Percentiles rank a stretch among this genome's conserved stretches.
Evolutionary conservation across 1,284 basidiomycete species (phyloP).

Genomic region (Leccinum griseonigrum): DNA sequence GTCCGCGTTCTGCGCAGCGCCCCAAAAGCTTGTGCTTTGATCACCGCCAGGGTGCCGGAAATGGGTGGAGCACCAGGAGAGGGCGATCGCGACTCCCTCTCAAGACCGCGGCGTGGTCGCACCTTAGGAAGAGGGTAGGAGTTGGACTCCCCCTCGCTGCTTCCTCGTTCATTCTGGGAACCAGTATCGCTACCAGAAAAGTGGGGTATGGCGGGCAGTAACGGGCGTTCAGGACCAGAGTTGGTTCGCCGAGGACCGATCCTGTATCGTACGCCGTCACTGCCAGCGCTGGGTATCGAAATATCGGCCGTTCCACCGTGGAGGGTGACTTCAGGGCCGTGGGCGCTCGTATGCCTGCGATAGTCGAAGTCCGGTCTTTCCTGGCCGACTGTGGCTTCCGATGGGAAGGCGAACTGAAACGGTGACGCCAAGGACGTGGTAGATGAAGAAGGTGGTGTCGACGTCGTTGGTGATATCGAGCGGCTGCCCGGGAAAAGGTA

Average conservation of each 20-base stretch:
- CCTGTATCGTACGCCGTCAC: conserved; percentile 61
- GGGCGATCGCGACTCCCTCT: conserved; percentile 63
- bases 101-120: conserved; percentile 44
- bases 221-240: conserved; percentile 47
- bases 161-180: conserved; percentile 52
- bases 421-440: conserved; percentile 61
- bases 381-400: conserved; percentile 48
- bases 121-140: conserved; percentile 41
- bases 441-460: conserved; percentile 65
- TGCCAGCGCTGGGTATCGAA: conserved; percentile 47
- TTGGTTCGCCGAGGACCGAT: conserved; percentile 48
- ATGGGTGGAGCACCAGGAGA: conserved; percentile 63
- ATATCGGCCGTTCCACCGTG: conserved; percentile 72
- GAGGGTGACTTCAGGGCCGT: conserved; percentile 58
- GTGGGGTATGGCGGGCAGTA: conserved; percentile 49
- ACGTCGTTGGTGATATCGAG: conserved; percentile 66
- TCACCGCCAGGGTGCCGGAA: conserved; percentile 79
- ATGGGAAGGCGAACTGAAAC: conserved; percentile 60
- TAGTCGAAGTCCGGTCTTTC: conserved; percentile 65
- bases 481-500: conserved; percentile 68
- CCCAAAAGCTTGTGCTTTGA: conserved; percentile 84
- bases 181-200: conserved; percentile 51
- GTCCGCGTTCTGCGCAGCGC: conserved; percentile 74
- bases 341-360: conserved; percentile 52
- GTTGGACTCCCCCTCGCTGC: conserved; percentile 53